Evolutionary conservation across 768 basidiomycete genomes (phyloP).

Genomic region (Xerocomellus intermedius): DNA sequence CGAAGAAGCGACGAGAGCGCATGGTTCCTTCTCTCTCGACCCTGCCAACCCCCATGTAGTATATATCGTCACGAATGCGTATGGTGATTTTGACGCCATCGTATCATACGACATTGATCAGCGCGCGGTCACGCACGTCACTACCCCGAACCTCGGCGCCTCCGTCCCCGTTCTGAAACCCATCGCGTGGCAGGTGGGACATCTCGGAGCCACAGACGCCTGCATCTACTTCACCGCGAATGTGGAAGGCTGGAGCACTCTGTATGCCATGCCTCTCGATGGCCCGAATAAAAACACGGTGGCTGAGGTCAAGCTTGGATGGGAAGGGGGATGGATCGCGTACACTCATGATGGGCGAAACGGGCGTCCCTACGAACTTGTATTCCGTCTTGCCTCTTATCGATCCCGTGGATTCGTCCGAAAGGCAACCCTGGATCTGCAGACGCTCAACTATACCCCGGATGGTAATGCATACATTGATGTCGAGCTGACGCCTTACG

Average conservation of each 20-base stretch:
- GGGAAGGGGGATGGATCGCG: slow-evolving; percentile 32
- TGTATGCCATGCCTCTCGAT: slow-evolving; percentile 31
- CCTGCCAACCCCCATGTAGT: slow-evolving; percentile 27
- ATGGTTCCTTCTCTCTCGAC: slow-evolving; percentile 33
- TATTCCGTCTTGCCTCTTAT: slow-evolving; percentile 32
- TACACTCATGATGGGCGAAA: slow-evolving; percentile 35
- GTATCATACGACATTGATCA: slow-evolving; percentile 34
- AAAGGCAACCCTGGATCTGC: slow-evolving; percentile 32
- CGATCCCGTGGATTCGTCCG: slow-evolving; percentile 28
- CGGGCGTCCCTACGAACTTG: slow-evolving; percentile 34
- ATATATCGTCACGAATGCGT: slow-evolving; percentile 38
- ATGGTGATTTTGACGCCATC: slow-evolving; percentile 39
- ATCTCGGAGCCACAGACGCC: slow-evolving; percentile 26
- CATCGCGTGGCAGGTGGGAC: slow-evolving; percentile 35
- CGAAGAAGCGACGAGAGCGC: slow-evolving; percentile 24
- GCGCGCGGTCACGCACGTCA: slow-evolving; percentile 35
- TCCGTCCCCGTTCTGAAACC: slow-evolving; percentile 33
- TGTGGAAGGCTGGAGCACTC: slow-evolving; percentile 37
- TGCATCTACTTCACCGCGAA: slow-evolving; percentile 38
- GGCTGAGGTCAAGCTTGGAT: slow-evolving; percentile 32
- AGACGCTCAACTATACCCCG: slow-evolving; percentile 16
- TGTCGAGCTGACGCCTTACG: slow-evolving; percentile 29
- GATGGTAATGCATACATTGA: slow-evolving; percentile 28
- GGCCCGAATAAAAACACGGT: slow-evolving; percentile 30
- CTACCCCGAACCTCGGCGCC: slow-evolving; percentile 31